Conservation (phyloP, 2,329 filamentous ascomycete genomes). For the Zasmidium citrigriseum region DNA sequence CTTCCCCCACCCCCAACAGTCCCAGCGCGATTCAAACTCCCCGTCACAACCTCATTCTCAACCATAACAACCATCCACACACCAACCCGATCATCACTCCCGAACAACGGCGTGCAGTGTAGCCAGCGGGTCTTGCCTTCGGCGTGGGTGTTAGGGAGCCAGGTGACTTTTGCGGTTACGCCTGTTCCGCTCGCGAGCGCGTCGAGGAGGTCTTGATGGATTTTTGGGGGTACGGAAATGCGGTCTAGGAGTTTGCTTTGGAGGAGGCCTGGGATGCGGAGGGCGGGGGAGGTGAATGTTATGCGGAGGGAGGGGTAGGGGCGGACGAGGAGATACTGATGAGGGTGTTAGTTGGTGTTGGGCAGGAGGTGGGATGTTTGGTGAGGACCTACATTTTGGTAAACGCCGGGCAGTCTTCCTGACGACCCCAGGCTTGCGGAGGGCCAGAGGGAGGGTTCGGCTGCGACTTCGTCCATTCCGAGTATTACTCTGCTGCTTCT, state of each 20-base stretch:
- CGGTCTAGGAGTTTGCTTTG: slow-evolving; percentile 47
- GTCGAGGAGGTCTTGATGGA: slow-evolving; percentile 42
- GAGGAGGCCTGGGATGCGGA: slow-evolving; percentile 67
- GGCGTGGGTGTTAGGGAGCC: slow-evolving; percentile 29
- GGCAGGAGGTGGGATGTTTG: not conserved
- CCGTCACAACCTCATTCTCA: slow-evolving; percentile 39
- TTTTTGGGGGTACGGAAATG: slow-evolving; percentile 41
- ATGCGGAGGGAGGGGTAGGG: slow-evolving; percentile 67
- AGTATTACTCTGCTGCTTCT: slow-evolving; percentile 21
- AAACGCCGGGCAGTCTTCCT: slow-evolving; percentile 39
- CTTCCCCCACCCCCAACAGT: slow-evolving; percentile 3
- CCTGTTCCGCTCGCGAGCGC: slow-evolving; percentile 40
- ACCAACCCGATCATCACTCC: slow-evolving; percentile 44
- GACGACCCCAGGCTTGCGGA: slow-evolving; percentile 32
- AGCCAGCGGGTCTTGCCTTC: slow-evolving; percentile 42
- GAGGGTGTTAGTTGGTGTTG: not conserved
- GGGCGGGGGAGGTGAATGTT: slow-evolving; percentile 67
- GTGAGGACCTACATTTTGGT: slow-evolving; percentile 33
- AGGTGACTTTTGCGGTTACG: slow-evolving; percentile 47
- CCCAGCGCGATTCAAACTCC: slow-evolving; percentile 23
- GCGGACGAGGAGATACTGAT: slow-evolving; percentile 63
- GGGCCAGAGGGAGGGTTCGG: slow-evolving; percentile 32
- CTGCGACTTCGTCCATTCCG: slow-evolving; percentile 33
- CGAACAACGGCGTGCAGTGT: slow-evolving; percentile 47
- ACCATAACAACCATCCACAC: slow-evolving; percentile 52